These are phyloP conservation scores for Ustilago tritici DNA, from an alignment of 1,284 basidiomycete species.

Conservation along the genomic window DNA sequence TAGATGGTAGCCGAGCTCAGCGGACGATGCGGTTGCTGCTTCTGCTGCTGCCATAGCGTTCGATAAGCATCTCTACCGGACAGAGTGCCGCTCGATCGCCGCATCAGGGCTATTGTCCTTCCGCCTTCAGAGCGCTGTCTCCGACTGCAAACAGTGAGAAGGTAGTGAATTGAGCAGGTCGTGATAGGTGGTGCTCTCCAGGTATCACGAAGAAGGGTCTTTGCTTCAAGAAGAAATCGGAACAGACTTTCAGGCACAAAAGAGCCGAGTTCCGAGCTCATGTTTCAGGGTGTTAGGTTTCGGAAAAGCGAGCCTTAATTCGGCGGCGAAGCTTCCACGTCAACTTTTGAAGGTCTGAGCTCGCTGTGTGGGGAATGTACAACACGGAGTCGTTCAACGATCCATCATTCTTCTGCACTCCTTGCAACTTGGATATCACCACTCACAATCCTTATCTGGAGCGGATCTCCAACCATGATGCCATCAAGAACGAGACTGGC, in stretches of 20 bases:
- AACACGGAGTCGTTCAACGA: background rate
- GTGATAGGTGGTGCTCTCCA: background rate
- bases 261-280: constrained; percentile 28
- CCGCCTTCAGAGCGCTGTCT: background rate
- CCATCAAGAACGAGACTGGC: constrained; percentile 11
- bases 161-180: background rate
- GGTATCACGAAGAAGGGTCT: background rate
- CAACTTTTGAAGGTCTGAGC: constrained; percentile 18
- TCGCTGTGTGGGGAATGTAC: constrained; percentile 7
- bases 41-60: constrained; percentile 15
- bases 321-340: constrained; percentile 29
- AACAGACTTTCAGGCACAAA: background rate
- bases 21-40: constrained; percentile 19
- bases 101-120: constrained; percentile 11
- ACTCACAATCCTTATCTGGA: background rate
- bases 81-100: constrained; percentile 27
- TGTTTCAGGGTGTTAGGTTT: background rate
- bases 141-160: background rate
- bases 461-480: constrained; percentile 1
- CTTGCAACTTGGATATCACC: background rate
- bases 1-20: constrained; percentile 29
- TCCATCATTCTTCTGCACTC: background rate
- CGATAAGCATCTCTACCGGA: constrained; percentile 28
- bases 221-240: constrained; percentile 19
- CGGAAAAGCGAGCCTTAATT: constrained; percentile 21